These are phyloP conservation scores for Arthromyces matolae DNA, from an alignment of 768 basidiomycete species.

Conservation along the genomic window DNA sequence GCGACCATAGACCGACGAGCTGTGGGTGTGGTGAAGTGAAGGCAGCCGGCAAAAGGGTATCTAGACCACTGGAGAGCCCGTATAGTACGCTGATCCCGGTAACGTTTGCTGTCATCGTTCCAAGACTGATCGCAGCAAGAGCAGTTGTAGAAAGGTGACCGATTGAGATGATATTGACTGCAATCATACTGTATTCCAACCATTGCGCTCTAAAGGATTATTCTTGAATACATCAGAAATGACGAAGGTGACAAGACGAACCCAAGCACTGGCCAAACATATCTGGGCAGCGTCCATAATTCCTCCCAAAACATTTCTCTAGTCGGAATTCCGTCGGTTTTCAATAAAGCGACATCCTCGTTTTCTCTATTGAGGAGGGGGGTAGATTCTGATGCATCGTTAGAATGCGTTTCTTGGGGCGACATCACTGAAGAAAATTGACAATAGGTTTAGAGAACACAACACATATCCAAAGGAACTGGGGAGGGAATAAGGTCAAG, in stretches of 20 bases:
- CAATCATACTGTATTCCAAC: conserved; percentile 64
- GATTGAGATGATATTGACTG: conserved; percentile 63
- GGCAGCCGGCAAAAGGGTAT: conserved; percentile 74
- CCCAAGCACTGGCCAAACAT: conserved; percentile 11
- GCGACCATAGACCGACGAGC: conserved; percentile 57
- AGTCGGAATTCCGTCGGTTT: too few species aligned
- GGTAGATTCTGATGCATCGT: too few species aligned
- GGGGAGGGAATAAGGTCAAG: too few species aligned
- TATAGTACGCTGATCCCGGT: conserved; percentile 38
- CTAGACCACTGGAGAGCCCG: conserved; percentile 62
- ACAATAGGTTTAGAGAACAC: too few species aligned
- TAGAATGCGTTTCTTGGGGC: too few species aligned
- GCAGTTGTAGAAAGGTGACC: conserved; percentile 73
- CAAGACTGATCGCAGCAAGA: conserved; percentile 59
- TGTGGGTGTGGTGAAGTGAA: conserved; percentile 61
- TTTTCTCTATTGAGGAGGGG: too few species aligned
- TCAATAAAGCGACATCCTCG: too few species aligned
- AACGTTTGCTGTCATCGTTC: conserved; percentile 44
- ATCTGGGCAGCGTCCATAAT: conserved; percentile 5
- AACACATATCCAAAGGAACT: too few species aligned
- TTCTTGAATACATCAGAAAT: background rate
- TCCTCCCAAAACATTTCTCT: conserved; percentile 13
- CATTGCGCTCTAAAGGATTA: conserved; percentile 24
- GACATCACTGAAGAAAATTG: too few species aligned
- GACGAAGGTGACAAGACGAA: background rate